Evolutionary conservation across 768 basidiomycete species (phyloP), one percentile per base, ranked within the genome.

Genomic region (Hygrophoropsis aurantiaca): DNA sequence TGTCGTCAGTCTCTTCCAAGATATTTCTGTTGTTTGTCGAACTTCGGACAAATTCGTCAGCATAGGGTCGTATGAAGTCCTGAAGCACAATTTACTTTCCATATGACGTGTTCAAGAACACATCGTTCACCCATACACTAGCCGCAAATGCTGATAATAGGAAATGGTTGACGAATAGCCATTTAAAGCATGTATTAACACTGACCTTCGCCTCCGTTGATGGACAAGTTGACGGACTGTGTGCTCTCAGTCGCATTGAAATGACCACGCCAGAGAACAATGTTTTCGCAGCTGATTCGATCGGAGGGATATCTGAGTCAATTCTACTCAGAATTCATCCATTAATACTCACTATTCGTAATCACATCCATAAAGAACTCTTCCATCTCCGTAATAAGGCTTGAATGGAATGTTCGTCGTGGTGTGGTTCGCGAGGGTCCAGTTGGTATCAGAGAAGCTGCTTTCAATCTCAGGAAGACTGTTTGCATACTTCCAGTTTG

Each of bases 331-430:
- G 35, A 16, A 15, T 26, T 36, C n/a, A 16, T n/a, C 25, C 33
- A 19, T 13, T 24, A 21, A 26, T 33, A 64, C 84, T 64, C 50
- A 90, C 88, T 84, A 93, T 47, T 82, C 86, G 62, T 93, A 93
- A 64, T 92, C 90, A 58, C 89, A 91, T 1, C 87, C 89, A 63
- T 89, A 91, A 23, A 93, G 67, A n/a, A 90, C 69, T 30, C 85
- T 72, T 1, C 86, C 87, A 51, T 89, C 85, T 1, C 87, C 87
- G 52, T 85, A 87, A 50, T 77, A 70, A 4, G 85, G 85, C 56
- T 81, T 80, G 40, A 72, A 72, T 2, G 86, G 84, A 47, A 85
- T 82, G 53, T 87, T 88, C 23, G 90, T 90, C 18, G 72, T 74
- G n/a, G 75, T 86, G 50, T 83, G 82, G 55, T 88, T 74, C 13